Conservation (phyloP, 306 rosid species). For the Hylodesmum podocarpum region DNA sequence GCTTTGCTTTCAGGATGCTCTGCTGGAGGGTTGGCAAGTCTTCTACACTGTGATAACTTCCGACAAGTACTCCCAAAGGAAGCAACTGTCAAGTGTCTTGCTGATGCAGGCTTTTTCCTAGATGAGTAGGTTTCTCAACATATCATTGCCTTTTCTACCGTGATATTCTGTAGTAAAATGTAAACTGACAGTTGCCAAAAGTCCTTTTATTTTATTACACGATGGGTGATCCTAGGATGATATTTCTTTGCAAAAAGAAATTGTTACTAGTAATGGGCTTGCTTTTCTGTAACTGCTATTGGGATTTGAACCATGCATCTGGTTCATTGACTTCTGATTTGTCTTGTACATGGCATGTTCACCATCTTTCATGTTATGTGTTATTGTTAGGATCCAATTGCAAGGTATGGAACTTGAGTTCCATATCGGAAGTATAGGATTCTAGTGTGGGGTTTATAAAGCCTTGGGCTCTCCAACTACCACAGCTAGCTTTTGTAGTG, state of each 20-base stretch:
- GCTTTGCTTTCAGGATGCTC: slow-evolving; percentile 99
- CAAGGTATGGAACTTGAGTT: too few species aligned
- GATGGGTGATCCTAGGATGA: neutral
- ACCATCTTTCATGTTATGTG: neutral
- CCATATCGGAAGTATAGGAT: too few species aligned
- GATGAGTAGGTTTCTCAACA: slow-evolving; percentile 75
- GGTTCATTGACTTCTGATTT: neutral
- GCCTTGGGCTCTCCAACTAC: too few species aligned
- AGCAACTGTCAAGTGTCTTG: slow-evolving; percentile 80
- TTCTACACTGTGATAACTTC: slow-evolving; percentile 88
- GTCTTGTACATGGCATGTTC: slow-evolving; percentile 10
- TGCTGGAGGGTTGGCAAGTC: slow-evolving; percentile 96
- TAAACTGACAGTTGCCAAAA: neutral
- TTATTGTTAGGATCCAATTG: too few species aligned
- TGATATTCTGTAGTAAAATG: slow-evolving; percentile 1
- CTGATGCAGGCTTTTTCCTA: slow-evolving; percentile 98
- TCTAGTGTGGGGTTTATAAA: too few species aligned
- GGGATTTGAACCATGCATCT: slow-evolving; percentile 8
- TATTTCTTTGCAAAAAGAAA: neutral
- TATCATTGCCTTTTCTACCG: slow-evolving; percentile 18
- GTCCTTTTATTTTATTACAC: neutral
- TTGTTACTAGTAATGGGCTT: neutral
- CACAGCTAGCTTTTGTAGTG: too few species aligned
- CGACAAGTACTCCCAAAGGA: slow-evolving; percentile 51
- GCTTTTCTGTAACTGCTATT: slow-evolving; percentile 5